Percentiles rank a stretch among this genome's conserved stretches.
phyloP scores from a whole-genome alignment of 2,329 filamentous ascomycete species.

The Rhinocladiella similis region DNA sequence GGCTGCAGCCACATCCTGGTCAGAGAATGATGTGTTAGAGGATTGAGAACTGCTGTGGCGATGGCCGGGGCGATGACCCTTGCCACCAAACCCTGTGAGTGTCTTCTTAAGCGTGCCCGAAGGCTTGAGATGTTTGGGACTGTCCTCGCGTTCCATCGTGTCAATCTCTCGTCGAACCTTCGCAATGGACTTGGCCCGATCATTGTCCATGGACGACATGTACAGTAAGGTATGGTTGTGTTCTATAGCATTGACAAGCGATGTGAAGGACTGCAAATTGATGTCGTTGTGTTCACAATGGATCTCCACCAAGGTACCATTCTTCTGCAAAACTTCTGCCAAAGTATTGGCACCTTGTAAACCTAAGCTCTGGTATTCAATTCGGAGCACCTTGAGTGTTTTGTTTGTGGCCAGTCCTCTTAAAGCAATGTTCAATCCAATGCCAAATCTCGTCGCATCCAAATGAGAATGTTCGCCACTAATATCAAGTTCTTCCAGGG shows the following conservation, averaged over 20 bases:
- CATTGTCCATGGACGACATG: slow-evolving; percentile 63
- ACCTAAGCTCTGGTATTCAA: slow-evolving; percentile 69
- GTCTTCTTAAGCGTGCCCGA: slow-evolving; percentile 45
- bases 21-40: slow-evolving; percentile 27
- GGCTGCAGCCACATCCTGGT: slow-evolving; percentile 43
- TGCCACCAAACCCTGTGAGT: slow-evolving; percentile 40
- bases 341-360: slow-evolving; percentile 69
- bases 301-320: slow-evolving; percentile 62
- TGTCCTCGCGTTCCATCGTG: slow-evolving; percentile 39
- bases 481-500: slow-evolving; percentile 66
- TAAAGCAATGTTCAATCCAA: slow-evolving; percentile 66
- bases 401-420: slow-evolving; percentile 65
- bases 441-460: slow-evolving; percentile 69
- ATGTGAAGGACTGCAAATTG: slow-evolving; percentile 62
- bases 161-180: slow-evolving; percentile 58
- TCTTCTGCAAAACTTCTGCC: slow-evolving; percentile 66
- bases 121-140: slow-evolving; percentile 39
- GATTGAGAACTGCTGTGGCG: slow-evolving; percentile 22
- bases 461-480: slow-evolving; percentile 70
- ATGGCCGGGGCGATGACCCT: slow-evolving; percentile 18
- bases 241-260: slow-evolving; percentile 66
- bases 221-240: slow-evolving; percentile 63
- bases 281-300: slow-evolving; percentile 71
- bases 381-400: slow-evolving; percentile 61
- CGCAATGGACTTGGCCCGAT: slow-evolving; percentile 62